Percentiles rank a stretch among this genome's conserved stretches.
Conservation (phyloP, 78 protist genomes). For the Polysphondylium violaceum region DNA sequence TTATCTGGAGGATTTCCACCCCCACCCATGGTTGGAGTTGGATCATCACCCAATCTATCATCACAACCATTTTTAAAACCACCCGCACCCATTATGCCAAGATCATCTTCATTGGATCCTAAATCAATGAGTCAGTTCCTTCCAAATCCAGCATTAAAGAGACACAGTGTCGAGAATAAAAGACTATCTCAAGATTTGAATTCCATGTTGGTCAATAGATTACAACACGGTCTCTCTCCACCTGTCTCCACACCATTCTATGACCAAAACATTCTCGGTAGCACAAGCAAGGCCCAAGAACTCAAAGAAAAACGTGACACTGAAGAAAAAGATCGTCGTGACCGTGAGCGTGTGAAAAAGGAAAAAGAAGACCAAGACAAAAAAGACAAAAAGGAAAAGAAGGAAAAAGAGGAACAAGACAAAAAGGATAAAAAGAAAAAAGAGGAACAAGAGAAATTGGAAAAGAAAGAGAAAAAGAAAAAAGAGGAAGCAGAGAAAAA, state of each 20-base stretch:
- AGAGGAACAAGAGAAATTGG: slow-evolving; percentile 20
- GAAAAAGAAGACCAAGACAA: slow-evolving; percentile 4
- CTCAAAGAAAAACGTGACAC: slow-evolving; percentile 19
- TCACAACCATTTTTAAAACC: slow-evolving; percentile 9
- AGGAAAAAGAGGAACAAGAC: slow-evolving; percentile 39
- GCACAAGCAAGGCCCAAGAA: not conserved
- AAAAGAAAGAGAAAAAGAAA: slow-evolving; percentile 18
- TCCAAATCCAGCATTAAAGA: slow-evolving; percentile 8
- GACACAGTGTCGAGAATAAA: not conserved
- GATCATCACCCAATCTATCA: slow-evolving; percentile 1
- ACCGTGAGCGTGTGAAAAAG: slow-evolving; percentile 17
- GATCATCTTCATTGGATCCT: slow-evolving; percentile 58
- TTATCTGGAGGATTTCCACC: slow-evolving; percentile 17
- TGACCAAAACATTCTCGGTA: slow-evolving; percentile 32
- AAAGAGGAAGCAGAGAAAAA: slow-evolving; percentile 5
- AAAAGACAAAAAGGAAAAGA: slow-evolving; percentile 37
- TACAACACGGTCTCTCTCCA: slow-evolving; percentile 63
- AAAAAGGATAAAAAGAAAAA: slow-evolving; percentile 28
- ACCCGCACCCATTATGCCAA: slow-evolving; percentile 19
- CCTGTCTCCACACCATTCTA: slow-evolving; percentile 60
- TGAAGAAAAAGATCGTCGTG: slow-evolving; percentile 53
- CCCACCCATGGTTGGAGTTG: not conserved
- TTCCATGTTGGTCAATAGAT: slow-evolving; percentile 35
- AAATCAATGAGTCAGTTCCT: slow-evolving; percentile 26
- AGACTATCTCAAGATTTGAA: slow-evolving; percentile 28